Base-by-base conservation (phyloP, 1,284 basidiomycete species). In the Heterobasidion occidentale region DNA sequence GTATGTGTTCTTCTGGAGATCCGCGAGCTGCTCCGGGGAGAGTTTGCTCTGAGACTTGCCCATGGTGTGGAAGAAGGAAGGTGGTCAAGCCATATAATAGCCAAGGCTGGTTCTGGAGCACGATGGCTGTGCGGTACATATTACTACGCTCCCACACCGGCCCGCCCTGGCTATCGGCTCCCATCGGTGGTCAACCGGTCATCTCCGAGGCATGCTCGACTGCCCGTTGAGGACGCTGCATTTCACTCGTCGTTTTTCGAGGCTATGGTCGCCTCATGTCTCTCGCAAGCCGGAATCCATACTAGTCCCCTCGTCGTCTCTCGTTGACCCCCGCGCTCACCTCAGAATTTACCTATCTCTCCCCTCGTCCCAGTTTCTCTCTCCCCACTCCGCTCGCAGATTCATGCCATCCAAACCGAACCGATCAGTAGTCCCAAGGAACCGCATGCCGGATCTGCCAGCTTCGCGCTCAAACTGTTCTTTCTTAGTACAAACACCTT, bases 41-140 rank as follows among this genome's bases (percentile, higher is more conserved):
- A 99, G 83, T 75, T 99, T 99, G 66, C 90, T 93, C 73, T 98
- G 94, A 46, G 92, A 91, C 79, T 98, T 98, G 72, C 97, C 97
- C 97, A 91, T 90, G 71, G 70, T 71, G 64, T 45, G 27, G 50
- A 53, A 35, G 50, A 36, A 51, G 45, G 46, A 20, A 51, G 53
- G 36, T 45, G 50, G 46, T 20, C 27, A 49, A 50, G 51, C 50
- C 27, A 35, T 44, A 11, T 17, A 45, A 19, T 20, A 36, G 46
- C 14, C 20, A 42, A 47, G 47, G 45, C 12, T 36, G 14, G 50
- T 36, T 19, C 49, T 38, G 50, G 50, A 35, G 27, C 50, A 38
- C 20, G 47, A 49, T 9, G 34, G 12, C 17, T 11, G 33, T 45
- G 44, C 46, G 42, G 52, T 53, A 46, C 17, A 53, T 35, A 19